These are phyloP conservation scores for Cornus florida DNA, from an alignment of 148 eudicot genomes.

Conservation along the genomic window DNA sequence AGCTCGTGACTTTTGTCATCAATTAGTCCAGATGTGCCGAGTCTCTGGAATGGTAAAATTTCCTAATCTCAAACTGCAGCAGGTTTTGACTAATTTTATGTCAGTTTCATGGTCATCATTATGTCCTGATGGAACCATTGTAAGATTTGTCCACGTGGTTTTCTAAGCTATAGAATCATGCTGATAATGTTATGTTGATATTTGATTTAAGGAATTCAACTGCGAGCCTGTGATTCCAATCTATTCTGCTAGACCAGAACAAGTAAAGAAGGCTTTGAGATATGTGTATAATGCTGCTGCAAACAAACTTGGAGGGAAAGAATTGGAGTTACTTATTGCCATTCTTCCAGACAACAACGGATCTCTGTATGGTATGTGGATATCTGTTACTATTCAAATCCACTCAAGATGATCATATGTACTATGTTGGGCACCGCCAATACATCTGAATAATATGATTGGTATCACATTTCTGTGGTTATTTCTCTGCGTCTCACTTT, in stretches of 20 bases:
- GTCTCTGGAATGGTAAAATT: conserved; percentile 68
- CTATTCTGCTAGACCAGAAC: conserved; percentile 66
- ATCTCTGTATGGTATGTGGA: conserved; percentile 61
- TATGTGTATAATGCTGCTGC: conserved; percentile 45
- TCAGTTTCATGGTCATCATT: neutral
- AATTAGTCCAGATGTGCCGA: conserved; percentile 72
- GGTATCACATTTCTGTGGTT: neutral
- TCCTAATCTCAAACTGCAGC: neutral
- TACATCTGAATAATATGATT: neutral
- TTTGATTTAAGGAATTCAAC: conserved; percentile 53
- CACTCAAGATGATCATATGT: neutral
- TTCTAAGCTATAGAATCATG: neutral
- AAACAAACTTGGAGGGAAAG: conserved; percentile 53
- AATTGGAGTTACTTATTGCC: conserved; percentile 66
- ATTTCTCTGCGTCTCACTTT: neutral
- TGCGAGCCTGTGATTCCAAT: conserved; percentile 70
- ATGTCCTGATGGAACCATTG: neutral
- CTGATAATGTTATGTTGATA: neutral
- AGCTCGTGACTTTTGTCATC: conserved; percentile 73
- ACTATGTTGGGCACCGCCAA: neutral
- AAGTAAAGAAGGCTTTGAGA: conserved; percentile 75
- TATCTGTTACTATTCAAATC: neutral
- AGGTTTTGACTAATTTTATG: neutral
- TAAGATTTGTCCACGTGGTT: neutral
- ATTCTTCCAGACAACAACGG: conserved; percentile 85